Base-by-base conservation (phyloP, 495 filamentous ascomycete species). In the Podospora anserina region DNA sequence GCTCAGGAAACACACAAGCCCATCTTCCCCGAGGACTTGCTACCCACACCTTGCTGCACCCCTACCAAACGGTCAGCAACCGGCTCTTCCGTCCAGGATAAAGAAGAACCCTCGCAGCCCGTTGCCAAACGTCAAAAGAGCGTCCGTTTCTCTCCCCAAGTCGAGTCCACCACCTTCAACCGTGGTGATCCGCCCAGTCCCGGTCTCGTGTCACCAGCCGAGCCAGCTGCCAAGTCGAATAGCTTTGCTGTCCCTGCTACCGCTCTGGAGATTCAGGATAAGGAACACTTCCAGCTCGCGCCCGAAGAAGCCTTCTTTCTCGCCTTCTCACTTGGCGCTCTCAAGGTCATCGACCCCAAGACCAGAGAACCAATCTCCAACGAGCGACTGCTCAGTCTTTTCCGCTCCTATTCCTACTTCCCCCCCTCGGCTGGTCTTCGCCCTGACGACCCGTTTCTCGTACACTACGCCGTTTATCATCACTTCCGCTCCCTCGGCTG, bases 401-500 rank as follows among this genome's bases (percentile, higher is more conserved):
- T 90, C 74, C 86, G 91, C 49, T 82, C 82, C 58, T 76, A 89
- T 69, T 92, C 91, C 11, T 88, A 89, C 76, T 90, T 90, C 67
- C 91, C 93, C 1, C 64, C 82, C 88, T 34, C 82, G 71, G 65
- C 11, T 56, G 61, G 27, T 79, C 83, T 65, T 86, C 89, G 64
- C 15, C 71, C 76, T 0, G 91, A 96, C 79, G 91, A 96, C 71
- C 87, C 90, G 0, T 98, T 99, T 79, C 81, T 97, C 58, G 75
- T 95, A 26, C 88, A 90, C 44, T 99, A 98, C 75, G 87, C 88
- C 34, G 91, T 90, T 16, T 99, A 97, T 74, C 95, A 99, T 74
- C 95, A 99, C 78, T 99, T 95, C 80, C 92, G 95, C 27, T 96
- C 93, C 6, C 85, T 98, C 0, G 95, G 95, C 60, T 99, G 95